Conservation (phyloP, 164 flowering plant genomes). For the grape (Vitis vinifera) region DNA sequence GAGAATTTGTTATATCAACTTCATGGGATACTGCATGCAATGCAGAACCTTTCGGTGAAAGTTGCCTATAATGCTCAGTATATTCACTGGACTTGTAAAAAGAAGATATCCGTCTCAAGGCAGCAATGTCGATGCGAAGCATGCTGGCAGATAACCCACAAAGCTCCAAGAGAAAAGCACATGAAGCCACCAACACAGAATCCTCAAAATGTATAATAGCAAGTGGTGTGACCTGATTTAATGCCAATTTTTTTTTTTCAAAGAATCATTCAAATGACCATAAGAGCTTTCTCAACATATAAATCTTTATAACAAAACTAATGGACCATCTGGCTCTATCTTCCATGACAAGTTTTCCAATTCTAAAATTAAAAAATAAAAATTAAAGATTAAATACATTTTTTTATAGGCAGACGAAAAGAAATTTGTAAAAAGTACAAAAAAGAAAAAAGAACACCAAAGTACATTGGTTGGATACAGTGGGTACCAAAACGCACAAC, state of each 20-base stretch:
- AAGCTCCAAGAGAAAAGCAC: conserved; percentile 86
- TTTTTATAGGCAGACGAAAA: neutral
- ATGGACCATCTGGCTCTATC: neutral
- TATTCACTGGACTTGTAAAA: conserved; percentile 52
- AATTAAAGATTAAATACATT: neutral
- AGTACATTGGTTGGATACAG: no score
- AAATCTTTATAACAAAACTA: neutral
- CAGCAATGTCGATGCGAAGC: conserved; percentile 82
- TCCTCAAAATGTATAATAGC: conserved; percentile 85
- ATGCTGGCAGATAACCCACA: conserved; percentile 87
- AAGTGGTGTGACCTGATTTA: conserved; percentile 76
- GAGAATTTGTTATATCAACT: conserved; percentile 62
- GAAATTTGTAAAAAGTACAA: no score
- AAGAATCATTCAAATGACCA: conserved; percentile 2
- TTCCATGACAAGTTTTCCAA: neutral
- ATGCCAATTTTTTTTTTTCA: neutral
- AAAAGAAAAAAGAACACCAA: no score
- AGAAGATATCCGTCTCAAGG: conserved; percentile 76
- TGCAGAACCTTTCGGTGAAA: conserved; percentile 51
- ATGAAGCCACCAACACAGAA: conserved; percentile 77
- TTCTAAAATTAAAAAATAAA: neutral
- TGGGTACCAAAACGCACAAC: no score
- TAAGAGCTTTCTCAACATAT: neutral
- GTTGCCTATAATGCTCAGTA: conserved; percentile 38
- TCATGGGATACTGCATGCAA: conserved; percentile 53